phyloP scores from a whole-genome alignment of 73 alveolate genomes.

The Paramecium caudatum region DNA sequence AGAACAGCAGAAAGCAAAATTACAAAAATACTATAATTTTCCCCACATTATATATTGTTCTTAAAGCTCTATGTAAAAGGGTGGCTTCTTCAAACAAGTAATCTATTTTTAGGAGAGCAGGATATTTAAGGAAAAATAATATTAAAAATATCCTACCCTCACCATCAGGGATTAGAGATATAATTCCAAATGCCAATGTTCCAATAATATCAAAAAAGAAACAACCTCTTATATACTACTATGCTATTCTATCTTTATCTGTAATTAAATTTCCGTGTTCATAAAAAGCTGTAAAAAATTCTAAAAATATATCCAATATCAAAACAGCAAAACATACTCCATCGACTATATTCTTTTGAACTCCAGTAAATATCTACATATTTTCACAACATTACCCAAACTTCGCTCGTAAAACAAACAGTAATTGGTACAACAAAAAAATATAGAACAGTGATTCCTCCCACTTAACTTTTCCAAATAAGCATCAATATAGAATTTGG shows the following conservation, averaged over 20 bases:
- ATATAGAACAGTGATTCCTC: not conserved
- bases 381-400: conserved; percentile 31
- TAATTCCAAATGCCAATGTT: not conserved
- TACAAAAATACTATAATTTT: conserved; percentile 7
- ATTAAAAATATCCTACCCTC: not conserved
- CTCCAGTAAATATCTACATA: too few species aligned
- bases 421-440: conserved; percentile 44
- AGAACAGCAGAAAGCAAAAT: conserved; percentile 56
- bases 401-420: not conserved
- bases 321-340: not conserved
- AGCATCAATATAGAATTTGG: conserved; percentile 15
- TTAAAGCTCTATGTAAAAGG: conserved; percentile 28
- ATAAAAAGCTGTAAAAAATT: conserved; percentile 53
- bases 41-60: conserved; percentile 56
- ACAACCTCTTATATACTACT: not conserved
- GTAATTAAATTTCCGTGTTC: conserved; percentile 63
- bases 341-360: not conserved
- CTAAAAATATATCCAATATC: not conserved
- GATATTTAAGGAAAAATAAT: conserved; percentile 47
- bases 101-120: conserved; percentile 59
- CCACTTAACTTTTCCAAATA: conserved; percentile 20
- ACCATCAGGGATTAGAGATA: not conserved
- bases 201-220: conserved; percentile 8
- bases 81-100: conserved; percentile 62
- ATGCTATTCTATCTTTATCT: conserved; percentile 27